Percentiles rank a stretch among this genome's conserved stretches.
Evolutionary conservation across 176 grass and related monocot species (phyloP).

Genomic region (Cenchrus fungigraminus): DNA sequence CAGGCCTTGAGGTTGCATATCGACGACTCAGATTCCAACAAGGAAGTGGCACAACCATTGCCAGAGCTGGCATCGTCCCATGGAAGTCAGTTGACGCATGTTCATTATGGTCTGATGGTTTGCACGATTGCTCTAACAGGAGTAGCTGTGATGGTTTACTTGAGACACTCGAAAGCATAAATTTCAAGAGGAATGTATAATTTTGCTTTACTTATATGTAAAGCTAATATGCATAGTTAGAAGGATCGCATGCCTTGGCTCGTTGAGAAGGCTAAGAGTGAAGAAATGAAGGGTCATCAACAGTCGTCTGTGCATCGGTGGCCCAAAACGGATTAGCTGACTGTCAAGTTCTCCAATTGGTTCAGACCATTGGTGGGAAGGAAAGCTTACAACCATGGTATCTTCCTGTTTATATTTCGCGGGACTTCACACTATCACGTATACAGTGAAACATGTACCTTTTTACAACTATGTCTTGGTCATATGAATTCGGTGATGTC

Average conservation of each 20-base stretch:
- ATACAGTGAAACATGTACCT: not conserved
- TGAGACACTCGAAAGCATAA: conserved; percentile 78
- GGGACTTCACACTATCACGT: not conserved
- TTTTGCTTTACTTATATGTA: not conserved
- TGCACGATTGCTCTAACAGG: conserved; percentile 66
- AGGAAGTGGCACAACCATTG: conserved; percentile 36
- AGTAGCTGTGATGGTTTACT: conserved; percentile 59
- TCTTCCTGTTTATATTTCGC: not conserved
- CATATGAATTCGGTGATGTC: not conserved
- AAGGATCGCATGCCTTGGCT: not conserved
- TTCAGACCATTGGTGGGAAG: not conserved
- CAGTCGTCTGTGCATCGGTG: not conserved
- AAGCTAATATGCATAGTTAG: conserved; percentile 16
- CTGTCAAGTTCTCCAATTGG: not conserved
- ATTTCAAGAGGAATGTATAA: not conserved
- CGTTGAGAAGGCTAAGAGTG: conserved; percentile 23
- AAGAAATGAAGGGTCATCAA: not conserved
- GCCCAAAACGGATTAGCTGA: conserved; percentile 22
- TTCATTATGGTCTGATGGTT: conserved; percentile 59
- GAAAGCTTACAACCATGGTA: not conserved
- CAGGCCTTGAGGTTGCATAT: conserved; percentile 86
- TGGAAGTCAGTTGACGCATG: conserved; percentile 31
- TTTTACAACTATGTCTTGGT: not conserved
- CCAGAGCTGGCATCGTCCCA: conserved; percentile 41
- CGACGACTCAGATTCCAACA: conserved; percentile 51